Base-by-base conservation (phyloP, 768 basidiomycete genomes). In the Rhodosporidiobolus sp. region DNA sequence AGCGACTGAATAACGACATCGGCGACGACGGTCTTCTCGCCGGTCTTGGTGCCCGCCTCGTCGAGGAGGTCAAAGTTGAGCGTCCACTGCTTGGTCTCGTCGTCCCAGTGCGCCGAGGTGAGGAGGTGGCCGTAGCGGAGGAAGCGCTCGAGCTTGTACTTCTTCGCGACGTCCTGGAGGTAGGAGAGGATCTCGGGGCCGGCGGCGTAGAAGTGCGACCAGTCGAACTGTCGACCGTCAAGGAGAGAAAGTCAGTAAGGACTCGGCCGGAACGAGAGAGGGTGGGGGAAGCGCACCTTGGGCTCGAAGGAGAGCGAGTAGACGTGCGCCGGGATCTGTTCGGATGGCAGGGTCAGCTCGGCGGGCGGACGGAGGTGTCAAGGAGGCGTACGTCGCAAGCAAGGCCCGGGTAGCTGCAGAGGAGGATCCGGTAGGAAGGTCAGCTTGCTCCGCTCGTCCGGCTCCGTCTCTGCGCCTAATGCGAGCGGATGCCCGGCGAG, bases 1-100 rank as follows among this genome's bases (percentile, higher is more conserved):
- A 85, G 79, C n/a, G 84, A 85, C 22, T 84, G 85, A 61, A 89
- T 83, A 48, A 89, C 81, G 0, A 88, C 81, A 69, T 89, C 87
- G 3, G 84, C 85, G 1, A 78, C 82, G 72, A 88, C 87, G 34
- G 85, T 84, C 54, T 87, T 62, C 63, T 82, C 72, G 20, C 74
- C 74, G 2, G 35, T 24, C 60, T 75, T 75, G 43, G 55, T 57
- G 30, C 70, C 74, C 84, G 83, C 60, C 85, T 85, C 73, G 46
- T 70, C 70, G 45, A 60, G 12, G 12, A 70, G 7, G 34, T 77
- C 65, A 35, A 79, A 82, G 5, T 79, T 84, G 12, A 89, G 78
- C 55, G 82, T 80, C 88, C 88, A 89, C 80, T 87, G 86, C 20
- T 84, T 85, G 3, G 81, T 77, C 5, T 78, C 70, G 62, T 87